Evolutionary conservation across 768 basidiomycete species (phyloP), one percentile per base, ranked within the genome.

Genomic region (Termitomyces sp.): DNA sequence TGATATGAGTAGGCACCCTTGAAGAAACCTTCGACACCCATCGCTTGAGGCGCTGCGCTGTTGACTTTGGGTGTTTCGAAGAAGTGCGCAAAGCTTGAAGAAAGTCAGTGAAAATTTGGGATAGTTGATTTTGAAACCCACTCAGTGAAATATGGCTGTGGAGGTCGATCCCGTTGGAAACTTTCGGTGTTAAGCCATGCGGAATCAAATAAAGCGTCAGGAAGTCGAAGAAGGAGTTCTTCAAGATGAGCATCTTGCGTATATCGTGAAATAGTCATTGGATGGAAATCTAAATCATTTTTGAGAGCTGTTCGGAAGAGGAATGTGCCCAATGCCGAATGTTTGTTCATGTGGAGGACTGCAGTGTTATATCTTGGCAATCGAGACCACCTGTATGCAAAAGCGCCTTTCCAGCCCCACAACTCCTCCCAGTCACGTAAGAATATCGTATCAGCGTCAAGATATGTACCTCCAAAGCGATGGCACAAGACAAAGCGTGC

Each of bases 361-460:
- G 97, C 96, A 12, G 96, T 98, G 79, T 98, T 98, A 74, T 98
- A 98, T 71, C 89, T 92, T 69, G 91, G 86, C 63, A 96, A 78
- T 52, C 93, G 87, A 25, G 91, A 93, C 96, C 96, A 99, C 2
- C 96, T 83, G 72, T 98, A 98, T 8, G 96, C 96, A 68, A 97
- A 99, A 17, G 95, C 94, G 43, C 96, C 96, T 67, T 89, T 86
- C 89, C 92, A 97, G 34, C 93, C 94, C 94, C 94, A 98, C 5
- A 99, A 79, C 66, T 98, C 96, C 71, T 97, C 96, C 97, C 97
- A 99, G 70, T 99, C 96, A 25, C 97, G 89, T 37, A 99, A 76
- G 67, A 99, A 86, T 65, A 99, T 86, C 9, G 94, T 98, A 71
- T 98, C 97, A 10, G 96, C 95, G 69, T 99, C 96, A 56, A 99